Evolutionary conservation across 768 basidiomycete species (phyloP), one percentile per base, ranked within the genome.

Genomic region (Asterophora parasitica): DNA sequence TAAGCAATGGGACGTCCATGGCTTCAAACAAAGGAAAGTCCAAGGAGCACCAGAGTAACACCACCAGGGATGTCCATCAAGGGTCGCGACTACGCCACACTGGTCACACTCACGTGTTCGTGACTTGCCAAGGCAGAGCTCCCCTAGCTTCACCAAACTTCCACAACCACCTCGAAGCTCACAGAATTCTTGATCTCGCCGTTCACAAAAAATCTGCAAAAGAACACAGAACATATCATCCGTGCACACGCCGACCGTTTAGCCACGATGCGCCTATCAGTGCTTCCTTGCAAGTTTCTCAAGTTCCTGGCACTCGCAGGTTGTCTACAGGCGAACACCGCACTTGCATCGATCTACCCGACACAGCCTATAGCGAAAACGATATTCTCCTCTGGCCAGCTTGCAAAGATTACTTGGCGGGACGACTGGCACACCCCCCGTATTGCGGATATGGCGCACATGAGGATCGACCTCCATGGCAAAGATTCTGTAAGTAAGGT

Each of bases 361-460:
- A 82, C 76, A 0, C 58, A 68, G 12, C 82, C 82, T 3, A 50
- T 74, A 12, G 63, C 73, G 27, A 64, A 58, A 15, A 77, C 79
- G 0, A 66, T 71, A 2, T 73, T 73, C 51, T 57, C 59, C 26
- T 68, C 75, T 30, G 81, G 78, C 7, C 61, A 69, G 34, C 62
- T 67, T 4, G 67, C 67, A 17, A 33, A 57, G 7, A 58, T 82
- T 3, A 70, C 59, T 3, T 85, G 83, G 83, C 61, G 59, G 31
- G 80, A 84, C 33, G 74, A 79, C 36, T 58, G 62, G 5, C 58
- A 37, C 0, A 51, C 52, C 7, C 82, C 83, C 0, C 55, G 57
- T 16, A 50, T 83, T 5, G 44, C 46, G 27, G 58, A 71, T 10
- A 72, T 79, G 63, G 72, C 75, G 0, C 49, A 52, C 1, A 44